Percentiles rank a stretch among this genome's conserved stretches.
Conservation (phyloP, 345 rosid species). For the Populus simonii region DNA sequence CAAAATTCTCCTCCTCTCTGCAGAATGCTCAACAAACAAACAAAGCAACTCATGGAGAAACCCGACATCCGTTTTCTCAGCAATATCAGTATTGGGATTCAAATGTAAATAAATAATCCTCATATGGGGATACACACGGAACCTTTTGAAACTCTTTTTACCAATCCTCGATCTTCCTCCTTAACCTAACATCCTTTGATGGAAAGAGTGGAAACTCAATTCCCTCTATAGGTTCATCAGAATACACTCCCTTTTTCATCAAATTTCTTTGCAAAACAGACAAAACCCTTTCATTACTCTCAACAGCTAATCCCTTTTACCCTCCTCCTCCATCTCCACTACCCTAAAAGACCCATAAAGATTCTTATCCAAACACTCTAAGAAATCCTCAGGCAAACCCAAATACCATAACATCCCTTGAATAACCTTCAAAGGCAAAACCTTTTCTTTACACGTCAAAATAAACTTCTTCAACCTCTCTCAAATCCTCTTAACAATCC, state of each 20-base stretch:
- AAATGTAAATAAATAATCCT: slow-evolving; percentile 50
- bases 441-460: slow-evolving; percentile 64
- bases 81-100: slow-evolving; percentile 60
- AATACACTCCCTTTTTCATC: slow-evolving; percentile 40
- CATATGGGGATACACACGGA: slow-evolving; percentile 80
- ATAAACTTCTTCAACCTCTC: slow-evolving; percentile 58
- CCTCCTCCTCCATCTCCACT: slow-evolving; percentile 76
- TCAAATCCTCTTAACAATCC: slow-evolving; percentile 48
- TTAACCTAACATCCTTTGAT: slow-evolving; percentile 71
- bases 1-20: slow-evolving; percentile 65
- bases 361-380: slow-evolving; percentile 35
- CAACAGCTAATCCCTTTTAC: slow-evolving; percentile 57
- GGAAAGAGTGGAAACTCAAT: slow-evolving; percentile 78
- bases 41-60: slow-evolving; percentile 79
- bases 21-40: slow-evolving; percentile 82
- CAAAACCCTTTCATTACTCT: slow-evolving; percentile 28
- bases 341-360: slow-evolving; percentile 50
- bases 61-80: slow-evolving; percentile 73
- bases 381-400: slow-evolving; percentile 66
- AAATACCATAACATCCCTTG: slow-evolving; percentile 85
- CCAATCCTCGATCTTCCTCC: slow-evolving; percentile 69
- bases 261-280: slow-evolving; percentile 66
- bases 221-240: slow-evolving; percentile 38
- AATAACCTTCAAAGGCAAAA: slow-evolving; percentile 67
- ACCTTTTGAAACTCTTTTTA: slow-evolving; percentile 59